Conservation (phyloP, 371 early-diverging fungal species). For the Mucor racemosus region DNA sequence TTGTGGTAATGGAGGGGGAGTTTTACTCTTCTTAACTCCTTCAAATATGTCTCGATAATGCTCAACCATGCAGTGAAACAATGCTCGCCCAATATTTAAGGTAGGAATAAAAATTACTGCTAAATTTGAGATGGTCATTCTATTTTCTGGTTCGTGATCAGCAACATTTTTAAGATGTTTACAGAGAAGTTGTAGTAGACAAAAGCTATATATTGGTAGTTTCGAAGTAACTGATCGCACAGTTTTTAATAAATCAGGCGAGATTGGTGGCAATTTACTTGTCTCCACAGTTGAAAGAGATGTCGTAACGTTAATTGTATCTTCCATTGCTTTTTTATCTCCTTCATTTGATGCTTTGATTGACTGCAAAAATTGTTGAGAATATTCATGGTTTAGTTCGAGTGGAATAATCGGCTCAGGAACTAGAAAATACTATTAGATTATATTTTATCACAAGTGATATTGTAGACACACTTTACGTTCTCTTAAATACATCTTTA, state of each 20-base stretch:
- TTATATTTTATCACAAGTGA: neutral
- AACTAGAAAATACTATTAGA: slow-evolving; percentile 28
- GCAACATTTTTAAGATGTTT: slow-evolving; percentile 74
- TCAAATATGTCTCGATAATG: slow-evolving; percentile 31
- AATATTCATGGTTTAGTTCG: slow-evolving; percentile 34
- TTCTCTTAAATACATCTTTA: slow-evolving; percentile 85
- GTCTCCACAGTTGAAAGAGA: slow-evolving; percentile 7
- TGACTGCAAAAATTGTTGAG: slow-evolving; percentile 21
- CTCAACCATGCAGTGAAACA: slow-evolving; percentile 66
- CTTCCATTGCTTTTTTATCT: slow-evolving; percentile 18
- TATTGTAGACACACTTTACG: slow-evolving; percentile 38
- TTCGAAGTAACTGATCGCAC: slow-evolving; percentile 45
- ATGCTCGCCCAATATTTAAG: slow-evolving; percentile 69
- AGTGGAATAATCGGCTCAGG: slow-evolving; percentile 50
- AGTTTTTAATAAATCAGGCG: slow-evolving; percentile 26
- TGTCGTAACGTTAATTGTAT: slow-evolving; percentile 9
- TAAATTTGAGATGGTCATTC: slow-evolving; percentile 82
- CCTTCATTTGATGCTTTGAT: slow-evolving; percentile 11
- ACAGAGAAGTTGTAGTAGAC: slow-evolving; percentile 56
- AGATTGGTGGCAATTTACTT: slow-evolving; percentile 27
- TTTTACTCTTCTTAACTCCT: slow-evolving; percentile 14
- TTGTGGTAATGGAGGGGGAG: slow-evolving; percentile 36
- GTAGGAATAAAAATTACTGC: slow-evolving; percentile 85
- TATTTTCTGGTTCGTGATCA: slow-evolving; percentile 61
- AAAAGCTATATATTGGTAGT: slow-evolving; percentile 62